A percentile compares a stretch with the other conserved stretches of the same genome.
phyloP scores from a whole-genome alignment of 2,329 filamentous ascomycete species.

The Berkeleyomyces rouxiae region DNA sequence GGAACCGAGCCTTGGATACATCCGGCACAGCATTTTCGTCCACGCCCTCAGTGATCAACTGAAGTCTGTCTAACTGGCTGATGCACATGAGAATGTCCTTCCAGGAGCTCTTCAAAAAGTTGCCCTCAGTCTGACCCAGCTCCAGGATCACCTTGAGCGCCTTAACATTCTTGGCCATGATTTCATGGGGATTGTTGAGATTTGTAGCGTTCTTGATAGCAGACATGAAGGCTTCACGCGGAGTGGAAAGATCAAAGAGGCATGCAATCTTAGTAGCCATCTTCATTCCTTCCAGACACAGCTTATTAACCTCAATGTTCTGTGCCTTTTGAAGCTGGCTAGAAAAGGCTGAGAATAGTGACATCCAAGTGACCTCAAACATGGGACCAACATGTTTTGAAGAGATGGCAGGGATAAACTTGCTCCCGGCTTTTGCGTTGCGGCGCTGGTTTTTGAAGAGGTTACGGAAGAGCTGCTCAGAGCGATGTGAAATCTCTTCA shows the following conservation, averaged over 20 bases:
- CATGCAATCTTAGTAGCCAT: constrained; percentile 87
- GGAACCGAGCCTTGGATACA: constrained; percentile 66
- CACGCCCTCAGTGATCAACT: constrained; percentile 85
- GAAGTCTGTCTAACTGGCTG: constrained; percentile 86
- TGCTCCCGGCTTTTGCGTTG: constrained; percentile 51
- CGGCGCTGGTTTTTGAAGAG: constrained; percentile 77
- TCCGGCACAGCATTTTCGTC: constrained; percentile 87
- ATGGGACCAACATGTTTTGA: constrained; percentile 92
- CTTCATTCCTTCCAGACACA: constrained; percentile 92
- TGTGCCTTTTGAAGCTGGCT: constrained; percentile 86
- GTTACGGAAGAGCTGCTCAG: constrained; percentile 79
- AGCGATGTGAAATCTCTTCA: constrained; percentile 65
- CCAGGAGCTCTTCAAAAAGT: constrained; percentile 79
- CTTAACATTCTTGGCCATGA: constrained; percentile 91
- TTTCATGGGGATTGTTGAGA: constrained; percentile 85
- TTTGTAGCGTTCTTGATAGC: constrained; percentile 89
- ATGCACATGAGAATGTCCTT: constrained; percentile 89
- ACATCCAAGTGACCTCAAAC: constrained; percentile 99
- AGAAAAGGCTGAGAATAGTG: constrained; percentile 85
- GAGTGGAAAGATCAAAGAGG: constrained; percentile 82
- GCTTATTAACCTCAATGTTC: constrained; percentile 76
- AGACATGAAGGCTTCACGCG: constrained; percentile 84
- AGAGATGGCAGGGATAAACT: constrained; percentile 85
- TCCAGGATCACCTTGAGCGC: constrained; percentile 84
- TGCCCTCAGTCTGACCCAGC: constrained; percentile 82